Evolutionary conservation across 2,329 filamentous ascomycete genomes (phyloP), one percentile per base, ranked within the genome.

Genomic region (Cytospora leucostoma): DNA sequence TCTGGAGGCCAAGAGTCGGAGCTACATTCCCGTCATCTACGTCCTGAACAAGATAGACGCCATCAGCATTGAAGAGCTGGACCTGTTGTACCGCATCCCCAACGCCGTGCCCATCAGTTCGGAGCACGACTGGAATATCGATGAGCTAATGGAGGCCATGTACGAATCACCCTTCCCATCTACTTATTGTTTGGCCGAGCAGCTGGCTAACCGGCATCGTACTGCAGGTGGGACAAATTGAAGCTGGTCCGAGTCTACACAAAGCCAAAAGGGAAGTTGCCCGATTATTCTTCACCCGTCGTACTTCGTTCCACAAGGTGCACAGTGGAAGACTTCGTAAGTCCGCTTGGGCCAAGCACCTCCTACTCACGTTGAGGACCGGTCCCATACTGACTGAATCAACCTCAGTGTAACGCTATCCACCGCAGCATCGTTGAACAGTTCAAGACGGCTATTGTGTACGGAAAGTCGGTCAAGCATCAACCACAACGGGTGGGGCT

Each of bases 11-110:
- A 97, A 92, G 82, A 92, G 90, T 74, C 86, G 95, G 77, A 93
- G 91, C 75, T 99, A 99, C 76, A 98, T 99, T 68, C 95, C 95
- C n/a, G 95, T 98, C 68, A 92, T 99, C 61, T 99, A 99, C 79
- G 95, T 96, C 50, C 84, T 99, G 71, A 99, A 99, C 85, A 99
- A 99, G 82, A 99, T 99, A 70, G 95, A 99, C 78, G 88, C 93
- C 61, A 98, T 99, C 75, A 94, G 92, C 58, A 98, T 99, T 70
- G 94, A 99, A 78, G 95, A 99, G 78, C 84, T 99, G 66, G 95
- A 99, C 77, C 81, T 99, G 66, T 83, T 99, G 34, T 98, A 99
- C 79, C 89, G 94, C 50, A 99, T 99, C 69, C 95, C 95, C 56
- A 96, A 98, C 74, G 93, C 95, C 15, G 95, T 95, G 65, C 95